phyloP scores from a whole-genome alignment of 805 yeast genomes.

The Naumovozyma castellii region DNA sequence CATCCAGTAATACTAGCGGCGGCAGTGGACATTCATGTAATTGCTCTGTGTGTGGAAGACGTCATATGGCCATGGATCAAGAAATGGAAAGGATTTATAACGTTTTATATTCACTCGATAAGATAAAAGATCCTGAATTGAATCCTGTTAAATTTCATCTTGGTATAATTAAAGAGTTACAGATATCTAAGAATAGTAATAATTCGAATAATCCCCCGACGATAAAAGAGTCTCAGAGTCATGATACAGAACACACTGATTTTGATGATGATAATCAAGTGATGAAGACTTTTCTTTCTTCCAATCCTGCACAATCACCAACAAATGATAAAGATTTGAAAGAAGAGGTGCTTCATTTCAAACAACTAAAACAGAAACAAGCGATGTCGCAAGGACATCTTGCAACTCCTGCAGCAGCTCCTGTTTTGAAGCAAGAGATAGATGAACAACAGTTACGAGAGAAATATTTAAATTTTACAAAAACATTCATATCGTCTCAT shows the following conservation, averaged over 20 bases:
- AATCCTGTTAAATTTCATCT: conserved; percentile 28
- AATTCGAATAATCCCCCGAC: background rate
- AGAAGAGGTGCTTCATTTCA: conserved; percentile 28
- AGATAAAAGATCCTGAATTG: conserved; percentile 26
- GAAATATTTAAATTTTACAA: conserved; percentile 24
- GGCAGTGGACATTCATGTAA: conserved; percentile 37
- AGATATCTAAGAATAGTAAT: conserved; percentile 15
- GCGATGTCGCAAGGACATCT: conserved; percentile 1
- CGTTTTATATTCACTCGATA: conserved; percentile 48
- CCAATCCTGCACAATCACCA: background rate
- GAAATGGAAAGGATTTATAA: conserved; percentile 70
- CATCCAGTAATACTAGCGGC: background rate
- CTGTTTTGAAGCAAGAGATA: background rate
- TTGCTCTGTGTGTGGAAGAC: conserved; percentile 72
- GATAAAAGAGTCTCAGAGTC: no score
- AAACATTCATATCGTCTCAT: conserved; percentile 27
- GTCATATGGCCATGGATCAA: conserved; percentile 59
- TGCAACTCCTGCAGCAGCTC: background rate
- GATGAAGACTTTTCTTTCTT: background rate
- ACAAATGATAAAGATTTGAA: conserved; percentile 20
- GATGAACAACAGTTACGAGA: conserved; percentile 14
- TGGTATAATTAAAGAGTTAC: conserved; percentile 27
- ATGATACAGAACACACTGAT: no score
- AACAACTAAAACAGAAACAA: conserved; percentile 23
- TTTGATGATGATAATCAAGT: conserved; percentile 2